Conservation (phyloP, 1,139 yeast genomes). For the Debaryomyces sp. region DNA sequence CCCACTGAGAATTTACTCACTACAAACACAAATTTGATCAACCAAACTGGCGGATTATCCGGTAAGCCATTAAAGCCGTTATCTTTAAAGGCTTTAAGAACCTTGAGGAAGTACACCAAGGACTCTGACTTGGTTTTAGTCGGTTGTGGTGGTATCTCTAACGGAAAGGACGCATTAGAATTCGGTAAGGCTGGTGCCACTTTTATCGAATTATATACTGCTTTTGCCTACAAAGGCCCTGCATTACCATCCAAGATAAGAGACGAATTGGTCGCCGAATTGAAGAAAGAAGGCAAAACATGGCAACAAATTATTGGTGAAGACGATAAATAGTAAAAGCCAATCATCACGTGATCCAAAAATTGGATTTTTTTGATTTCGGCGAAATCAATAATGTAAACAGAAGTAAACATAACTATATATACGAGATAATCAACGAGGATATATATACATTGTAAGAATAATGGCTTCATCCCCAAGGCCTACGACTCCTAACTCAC, state of each 20-base stretch:
- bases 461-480: slow-evolving; percentile 20
- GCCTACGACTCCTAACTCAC: slow-evolving; percentile 23
- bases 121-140: slow-evolving; percentile 71
- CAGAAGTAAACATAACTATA: slow-evolving; percentile 2
- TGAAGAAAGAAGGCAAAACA: slow-evolving; percentile 73
- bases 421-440: neutral
- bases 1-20: slow-evolving; percentile 58
- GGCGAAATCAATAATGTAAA: neutral
- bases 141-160: slow-evolving; percentile 93
- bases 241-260: slow-evolving; percentile 80
- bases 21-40: slow-evolving; percentile 38
- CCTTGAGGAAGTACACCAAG: slow-evolving; percentile 75
- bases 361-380: neutral
- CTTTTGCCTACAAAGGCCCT: slow-evolving; percentile 93
- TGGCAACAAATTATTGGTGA: slow-evolving; percentile 79
- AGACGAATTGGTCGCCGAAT: slow-evolving; percentile 68
- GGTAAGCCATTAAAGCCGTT: slow-evolving; percentile 90
- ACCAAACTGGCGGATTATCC: slow-evolving; percentile 84
- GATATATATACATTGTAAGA: neutral
- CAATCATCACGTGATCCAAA: neutral
- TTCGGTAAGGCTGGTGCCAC: slow-evolving; percentile 94
- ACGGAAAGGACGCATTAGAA: slow-evolving; percentile 86
- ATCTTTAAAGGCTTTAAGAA: slow-evolving; percentile 68
- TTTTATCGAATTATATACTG: slow-evolving; percentile 81
- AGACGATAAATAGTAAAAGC: slow-evolving; percentile 36